A percentile compares a stretch with the other conserved stretches of the same genome.
Evolutionary conservation across 495 filamentous ascomycete genomes (phyloP).

Genomic region (Extremus antarcticus): DNA sequence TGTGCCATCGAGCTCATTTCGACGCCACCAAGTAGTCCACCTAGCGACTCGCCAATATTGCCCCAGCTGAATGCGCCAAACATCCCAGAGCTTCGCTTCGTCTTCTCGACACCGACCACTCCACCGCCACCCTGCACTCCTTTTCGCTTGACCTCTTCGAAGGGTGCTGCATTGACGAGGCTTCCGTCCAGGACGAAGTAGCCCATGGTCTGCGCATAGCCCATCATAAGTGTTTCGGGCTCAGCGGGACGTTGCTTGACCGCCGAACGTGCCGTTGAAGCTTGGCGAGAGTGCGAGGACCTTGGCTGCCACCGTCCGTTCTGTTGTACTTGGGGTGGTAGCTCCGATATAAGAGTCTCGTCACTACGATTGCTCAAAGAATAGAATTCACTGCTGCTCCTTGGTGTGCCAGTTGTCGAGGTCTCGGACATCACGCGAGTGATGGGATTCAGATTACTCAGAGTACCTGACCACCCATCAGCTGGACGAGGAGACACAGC

Average conservation of each 20-base stretch:
- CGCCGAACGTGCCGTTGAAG: slow-evolving; percentile 3
- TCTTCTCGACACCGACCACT: slow-evolving; percentile 66
- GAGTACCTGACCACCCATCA: slow-evolving; percentile 21
- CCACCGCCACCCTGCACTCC: slow-evolving; percentile 75
- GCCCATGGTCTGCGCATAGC: slow-evolving; percentile 89
- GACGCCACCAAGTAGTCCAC: slow-evolving; percentile 69
- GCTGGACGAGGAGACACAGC: slow-evolving; percentile 26
- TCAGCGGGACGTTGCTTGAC: not conserved
- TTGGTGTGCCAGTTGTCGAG: slow-evolving; percentile 55
- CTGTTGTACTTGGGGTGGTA: slow-evolving; percentile 50
- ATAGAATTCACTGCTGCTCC: slow-evolving; percentile 92
- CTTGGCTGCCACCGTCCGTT: slow-evolving; percentile 38
- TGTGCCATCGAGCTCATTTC: slow-evolving; percentile 88
- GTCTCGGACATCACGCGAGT: slow-evolving; percentile 63
- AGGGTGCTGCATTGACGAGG: slow-evolving; percentile 74
- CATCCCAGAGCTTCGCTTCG: slow-evolving; percentile 66
- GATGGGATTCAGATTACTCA: slow-evolving; percentile 39
- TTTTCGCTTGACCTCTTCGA: slow-evolving; percentile 92
- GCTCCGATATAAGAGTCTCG: slow-evolving; percentile 88
- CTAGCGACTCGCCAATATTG: slow-evolving; percentile 75
- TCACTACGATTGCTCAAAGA: slow-evolving; percentile 86
- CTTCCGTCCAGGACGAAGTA: slow-evolving; percentile 88
- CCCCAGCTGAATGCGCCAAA: slow-evolving; percentile 82
- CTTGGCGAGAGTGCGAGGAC: slow-evolving; percentile 48
- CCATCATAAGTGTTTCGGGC: slow-evolving; percentile 88